Percentiles rank a stretch among this genome's conserved stretches.
These are phyloP conservation scores for Medicago ruthenica DNA, from an alignment of 306 rosid species.

Conservation along the genomic window DNA sequence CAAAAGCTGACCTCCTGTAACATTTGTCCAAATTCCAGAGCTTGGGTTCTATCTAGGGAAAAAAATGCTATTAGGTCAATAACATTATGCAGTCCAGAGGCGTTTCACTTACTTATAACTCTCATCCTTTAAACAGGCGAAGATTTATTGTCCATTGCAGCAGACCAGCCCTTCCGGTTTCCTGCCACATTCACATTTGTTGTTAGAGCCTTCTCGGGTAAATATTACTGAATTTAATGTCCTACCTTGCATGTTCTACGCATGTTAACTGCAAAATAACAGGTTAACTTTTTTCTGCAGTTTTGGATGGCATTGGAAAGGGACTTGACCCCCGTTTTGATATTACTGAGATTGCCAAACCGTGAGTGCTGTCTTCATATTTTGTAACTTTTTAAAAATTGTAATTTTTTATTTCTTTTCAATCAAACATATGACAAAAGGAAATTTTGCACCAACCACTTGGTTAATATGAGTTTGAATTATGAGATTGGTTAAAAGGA, in stretches of 20 bases:
- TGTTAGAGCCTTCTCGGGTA: conserved; percentile 99
- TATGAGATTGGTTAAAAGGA: conserved; percentile 1
- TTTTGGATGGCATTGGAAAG: conserved; percentile 98
- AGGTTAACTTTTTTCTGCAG: conserved; percentile 51
- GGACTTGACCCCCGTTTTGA: conserved; percentile 99
- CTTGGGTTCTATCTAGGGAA: background rate
- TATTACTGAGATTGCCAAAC: conserved; percentile 97
- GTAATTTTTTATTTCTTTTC: conserved; percentile 8
- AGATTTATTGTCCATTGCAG: conserved; percentile 91
- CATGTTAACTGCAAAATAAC: conserved; percentile 35
- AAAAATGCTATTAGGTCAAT: conserved; percentile 33
- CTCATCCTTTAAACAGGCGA: conserved; percentile 75
- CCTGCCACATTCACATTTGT: conserved; percentile 99
- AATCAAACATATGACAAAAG: background rate
- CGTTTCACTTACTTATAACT: conserved; percentile 39
- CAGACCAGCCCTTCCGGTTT: conserved; percentile 97
- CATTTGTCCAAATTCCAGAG: background rate
- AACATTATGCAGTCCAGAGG: conserved; percentile 33
- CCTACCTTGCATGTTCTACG: conserved; percentile 31
- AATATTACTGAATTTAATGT: conserved; percentile 33
- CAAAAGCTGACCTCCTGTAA: conserved; percentile 1
- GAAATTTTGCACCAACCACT: background rate
- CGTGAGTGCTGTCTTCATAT: conserved; percentile 69
- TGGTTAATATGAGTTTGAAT: conserved; percentile 10
- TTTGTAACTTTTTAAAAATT: conserved; percentile 23